Conservation (phyloP, 768 basidiomycete species). For the Podaxis sp. region DNA sequence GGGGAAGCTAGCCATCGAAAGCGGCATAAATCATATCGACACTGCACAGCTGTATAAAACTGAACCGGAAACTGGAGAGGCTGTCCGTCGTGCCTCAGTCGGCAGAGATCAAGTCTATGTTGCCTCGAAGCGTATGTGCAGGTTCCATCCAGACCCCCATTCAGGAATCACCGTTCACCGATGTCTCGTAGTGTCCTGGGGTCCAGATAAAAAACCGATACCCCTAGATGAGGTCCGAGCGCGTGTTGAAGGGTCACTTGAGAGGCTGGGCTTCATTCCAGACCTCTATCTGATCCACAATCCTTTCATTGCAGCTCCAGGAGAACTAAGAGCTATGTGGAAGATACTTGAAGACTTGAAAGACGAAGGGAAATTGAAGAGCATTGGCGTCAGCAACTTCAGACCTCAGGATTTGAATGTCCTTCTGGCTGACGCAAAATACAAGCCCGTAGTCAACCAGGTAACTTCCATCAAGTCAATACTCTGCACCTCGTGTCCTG, state of each 20-base stretch:
- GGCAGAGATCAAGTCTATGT: constrained; percentile 45
- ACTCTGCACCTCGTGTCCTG: no score
- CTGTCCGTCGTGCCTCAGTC: constrained; percentile 30
- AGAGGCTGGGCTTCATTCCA: constrained; percentile 44
- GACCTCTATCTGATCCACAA: constrained; percentile 57
- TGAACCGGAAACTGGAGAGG: constrained; percentile 41
- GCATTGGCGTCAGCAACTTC: constrained; percentile 56
- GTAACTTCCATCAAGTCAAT: constrained; percentile 19
- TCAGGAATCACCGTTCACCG: background rate
- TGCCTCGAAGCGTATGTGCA: constrained; percentile 38
- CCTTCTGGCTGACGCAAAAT: constrained; percentile 40
- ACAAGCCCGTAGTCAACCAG: constrained; percentile 56
- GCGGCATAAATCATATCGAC: constrained; percentile 50
- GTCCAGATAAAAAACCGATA: constrained; percentile 17
- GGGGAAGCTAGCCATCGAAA: constrained; percentile 30
- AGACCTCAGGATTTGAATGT: constrained; percentile 41
- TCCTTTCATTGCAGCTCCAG: constrained; percentile 27
- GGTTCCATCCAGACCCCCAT: background rate
- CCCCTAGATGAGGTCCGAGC: constrained; percentile 32
- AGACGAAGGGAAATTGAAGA: constrained; percentile 34
- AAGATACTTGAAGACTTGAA: constrained; percentile 50
- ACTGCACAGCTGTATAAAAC: constrained; percentile 49
- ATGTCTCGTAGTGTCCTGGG: background rate
- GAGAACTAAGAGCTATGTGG: constrained; percentile 38
- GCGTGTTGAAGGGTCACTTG: constrained; percentile 43